Evolutionary conservation across 2,329 filamentous ascomycete genomes (phyloP), one percentile per base, ranked within the genome.

Genomic region (Penicillium sp.): DNA sequence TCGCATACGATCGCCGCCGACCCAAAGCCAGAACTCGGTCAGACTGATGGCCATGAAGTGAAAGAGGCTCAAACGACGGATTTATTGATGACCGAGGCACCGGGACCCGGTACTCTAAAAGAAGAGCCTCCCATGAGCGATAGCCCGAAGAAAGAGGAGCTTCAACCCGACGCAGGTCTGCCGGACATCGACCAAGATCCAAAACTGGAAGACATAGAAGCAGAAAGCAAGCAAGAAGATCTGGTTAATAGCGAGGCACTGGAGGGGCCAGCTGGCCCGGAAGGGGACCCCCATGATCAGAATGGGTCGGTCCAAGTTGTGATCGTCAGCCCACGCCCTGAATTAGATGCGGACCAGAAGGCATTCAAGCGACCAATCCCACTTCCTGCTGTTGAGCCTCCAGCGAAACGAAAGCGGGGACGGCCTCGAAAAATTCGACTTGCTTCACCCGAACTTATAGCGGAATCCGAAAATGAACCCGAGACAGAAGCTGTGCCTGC

Each of bases 361-460:
- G 37, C 14, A 5, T 25, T 47, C 31, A 69, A 69, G 38, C 65
- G 65, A 17, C 38, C 55, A 7, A 54, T 54, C 22, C 54, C 64
- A 12, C 51, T 55, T 17, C 57, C 64, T 12, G 50, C 56, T 37
- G 34, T 55, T 15, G 59, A 67, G n/a, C 55, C 67, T n/a, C 57
- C 61, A 39, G 37, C 54, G 15, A 69, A 69, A 53, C 62, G 64
- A 11, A 60, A 57, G 48, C 57, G 58, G 38, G 64, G 67, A 14
- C 55, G 56, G 17, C 59, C 61, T 7, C 48, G 15, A 34, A 59
- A 55, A n/a, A 39, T 41, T 4, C 22, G 11, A 5, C 20, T 25
- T 12, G 5, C 37, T 4, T 14, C 51, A 20, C 38, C 51, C 5
- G 25, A 25, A 34, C 22, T 25, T 5, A 4, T 57, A n/a, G 28